Evolutionary conservation across 208 protist species (phyloP).

Genomic region (Wallacemonas sp.): DNA sequence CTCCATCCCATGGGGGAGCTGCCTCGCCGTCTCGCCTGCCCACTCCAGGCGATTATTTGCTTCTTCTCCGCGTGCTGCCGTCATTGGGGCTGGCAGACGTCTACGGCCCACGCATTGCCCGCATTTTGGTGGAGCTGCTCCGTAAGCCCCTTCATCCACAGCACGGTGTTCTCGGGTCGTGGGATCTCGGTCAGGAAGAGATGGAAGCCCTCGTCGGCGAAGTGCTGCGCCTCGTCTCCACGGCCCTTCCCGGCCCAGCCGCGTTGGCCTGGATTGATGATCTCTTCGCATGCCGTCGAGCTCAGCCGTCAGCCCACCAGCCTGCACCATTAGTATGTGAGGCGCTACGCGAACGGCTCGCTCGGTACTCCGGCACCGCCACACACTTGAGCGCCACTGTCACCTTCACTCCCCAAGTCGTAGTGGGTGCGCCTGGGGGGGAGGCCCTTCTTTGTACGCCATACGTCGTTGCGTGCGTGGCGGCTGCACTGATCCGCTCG

Average conservation of each 20-base stretch:
- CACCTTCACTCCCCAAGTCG: not conserved
- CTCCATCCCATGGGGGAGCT: not conserved
- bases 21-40: constrained; percentile 11
- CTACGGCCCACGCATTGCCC: constrained; percentile 23
- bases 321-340: not conserved
- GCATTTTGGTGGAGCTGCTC: constrained; percentile 51
- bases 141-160: constrained; percentile 58
- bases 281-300: constrained; percentile 16
- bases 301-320: constrained; percentile 2
- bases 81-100: not conserved
- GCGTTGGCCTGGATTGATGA: constrained; percentile 35
- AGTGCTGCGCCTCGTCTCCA: constrained; percentile 34
- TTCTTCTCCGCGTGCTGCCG: constrained; percentile 18
- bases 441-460: constrained; percentile 35
- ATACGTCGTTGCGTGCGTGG: constrained; percentile 29
- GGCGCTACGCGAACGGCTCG: constrained; percentile 10
- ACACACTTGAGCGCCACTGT: not conserved
- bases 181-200: constrained; percentile 40
- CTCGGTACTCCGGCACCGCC: not conserved
- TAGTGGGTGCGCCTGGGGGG: constrained; percentile 7
- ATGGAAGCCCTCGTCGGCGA: constrained; percentile 18
- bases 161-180: constrained; percentile 29
- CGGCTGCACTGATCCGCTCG: constrained; percentile 38
- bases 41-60: constrained; percentile 29
- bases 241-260: constrained; percentile 7